A percentile compares a stretch with the other conserved stretches of the same genome.
These are phyloP conservation scores for Pythium brachiatum DNA, from an alignment of 352 stramenopile species.

Conservation along the genomic window DNA sequence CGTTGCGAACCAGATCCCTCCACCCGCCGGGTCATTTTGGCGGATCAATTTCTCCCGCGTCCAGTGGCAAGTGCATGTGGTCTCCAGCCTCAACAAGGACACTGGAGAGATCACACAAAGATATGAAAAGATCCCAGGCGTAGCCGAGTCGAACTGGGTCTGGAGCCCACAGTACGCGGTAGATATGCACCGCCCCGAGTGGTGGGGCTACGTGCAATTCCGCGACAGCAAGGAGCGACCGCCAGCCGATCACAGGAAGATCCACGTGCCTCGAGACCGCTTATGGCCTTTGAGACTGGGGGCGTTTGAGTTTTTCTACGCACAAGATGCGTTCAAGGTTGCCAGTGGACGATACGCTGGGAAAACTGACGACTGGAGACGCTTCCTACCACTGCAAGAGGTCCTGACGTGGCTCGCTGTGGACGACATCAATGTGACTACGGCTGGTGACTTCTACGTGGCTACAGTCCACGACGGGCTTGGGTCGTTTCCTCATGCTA, in stretches of 20 bases:
- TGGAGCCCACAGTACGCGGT: conserved; percentile 85
- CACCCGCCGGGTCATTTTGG: conserved; percentile 45
- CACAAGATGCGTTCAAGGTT: conserved; percentile 43
- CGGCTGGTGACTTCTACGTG: conserved; percentile 18
- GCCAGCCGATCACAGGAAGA: not conserved
- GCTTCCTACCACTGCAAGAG: conserved; percentile 32
- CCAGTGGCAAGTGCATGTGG: conserved; percentile 55
- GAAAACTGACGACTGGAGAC: conserved; percentile 22
- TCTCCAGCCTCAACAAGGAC: conserved; percentile 15
- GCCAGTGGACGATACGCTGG: conserved; percentile 30
- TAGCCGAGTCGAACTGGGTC: conserved; percentile 82
- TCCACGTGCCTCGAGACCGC: conserved; percentile 34
- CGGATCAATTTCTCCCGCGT: conserved; percentile 90
- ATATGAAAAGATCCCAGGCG: conserved; percentile 51
- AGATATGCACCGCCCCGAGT: conserved; percentile 87
- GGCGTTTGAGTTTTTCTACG: conserved; percentile 69
- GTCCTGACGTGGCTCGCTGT: conserved; percentile 26
- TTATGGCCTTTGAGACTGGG: conserved; percentile 51
- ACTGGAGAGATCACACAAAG: not conserved
- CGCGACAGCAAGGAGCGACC: conserved; percentile 23
- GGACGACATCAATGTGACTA: conserved; percentile 20
- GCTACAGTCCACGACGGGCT: not conserved
- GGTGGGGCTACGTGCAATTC: conserved; percentile 90
- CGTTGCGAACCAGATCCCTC: conserved; percentile 30
- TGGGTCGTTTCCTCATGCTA: not conserved